These are phyloP conservation scores for Wickerhamiella vanderwaltii DNA, from an alignment of 805 yeast genomes.

Conservation along the genomic window DNA sequence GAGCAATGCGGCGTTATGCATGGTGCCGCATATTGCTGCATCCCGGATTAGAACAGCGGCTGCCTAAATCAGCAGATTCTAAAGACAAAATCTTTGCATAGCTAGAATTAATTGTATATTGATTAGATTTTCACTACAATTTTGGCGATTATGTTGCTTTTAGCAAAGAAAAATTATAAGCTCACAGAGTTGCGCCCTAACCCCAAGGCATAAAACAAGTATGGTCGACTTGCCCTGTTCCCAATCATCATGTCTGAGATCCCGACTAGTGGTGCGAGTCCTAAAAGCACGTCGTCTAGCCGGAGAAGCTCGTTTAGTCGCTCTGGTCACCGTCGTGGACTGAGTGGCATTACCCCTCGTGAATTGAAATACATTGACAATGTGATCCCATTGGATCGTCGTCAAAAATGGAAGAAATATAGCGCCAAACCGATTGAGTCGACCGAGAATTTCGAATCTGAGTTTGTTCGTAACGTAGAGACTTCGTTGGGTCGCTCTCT, in stretches of 20 bases:
- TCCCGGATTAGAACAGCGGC: not conserved
- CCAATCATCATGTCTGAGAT: slow-evolving; percentile 1
- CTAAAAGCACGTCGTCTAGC: not conserved
- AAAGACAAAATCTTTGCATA: too few relatives aligned
- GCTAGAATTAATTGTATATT: too few relatives aligned
- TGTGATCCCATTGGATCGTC: slow-evolving; percentile 63
- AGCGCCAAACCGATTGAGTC: slow-evolving; percentile 40
- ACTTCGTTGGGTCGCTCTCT: slow-evolving; percentile 82
- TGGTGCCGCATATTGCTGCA: slow-evolving; percentile 10
- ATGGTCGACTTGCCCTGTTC: not conserved
- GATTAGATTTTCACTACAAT: too few relatives aligned
- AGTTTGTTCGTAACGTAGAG: slow-evolving; percentile 77
- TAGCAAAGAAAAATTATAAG: too few relatives aligned
- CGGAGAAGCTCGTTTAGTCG: slow-evolving; percentile 7
- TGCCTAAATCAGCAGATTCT: not conserved
- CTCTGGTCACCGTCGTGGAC: slow-evolving; percentile 39
- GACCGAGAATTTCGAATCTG: slow-evolving; percentile 48
- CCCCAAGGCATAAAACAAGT: slow-evolving; percentile 1
- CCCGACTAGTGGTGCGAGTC: not conserved
- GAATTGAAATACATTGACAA: slow-evolving; percentile 77
- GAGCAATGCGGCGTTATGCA: slow-evolving; percentile 6
- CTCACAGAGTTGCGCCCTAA: slow-evolving; percentile 8
- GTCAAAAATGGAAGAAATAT: slow-evolving; percentile 65
- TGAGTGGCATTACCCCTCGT: slow-evolving; percentile 84
- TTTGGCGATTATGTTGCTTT: too few relatives aligned